Base-by-base conservation (phyloP, 148 eudicot genomes). In the Rhododendron williamsianum region DNA sequence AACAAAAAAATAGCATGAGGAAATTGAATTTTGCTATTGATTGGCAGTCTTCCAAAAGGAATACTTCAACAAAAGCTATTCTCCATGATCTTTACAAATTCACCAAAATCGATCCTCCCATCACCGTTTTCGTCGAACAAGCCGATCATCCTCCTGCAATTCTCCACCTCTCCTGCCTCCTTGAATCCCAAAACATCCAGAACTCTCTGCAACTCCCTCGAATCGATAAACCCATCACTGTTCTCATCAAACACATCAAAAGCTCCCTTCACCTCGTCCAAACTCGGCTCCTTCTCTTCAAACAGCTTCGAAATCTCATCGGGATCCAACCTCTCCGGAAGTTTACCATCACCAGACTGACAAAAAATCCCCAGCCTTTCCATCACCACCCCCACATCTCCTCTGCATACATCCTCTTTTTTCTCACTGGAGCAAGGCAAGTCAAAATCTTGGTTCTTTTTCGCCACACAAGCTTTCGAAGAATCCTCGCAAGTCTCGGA, bases 171-270 rank as follows among this genome's bases (percentile, higher is more conserved):
- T 52, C 13, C 36, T 38, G 90, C 93, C 76, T 91, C 89, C 27
- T 78, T 87, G 30, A 94, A 81, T 58, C 97, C 94, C 87, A 94
- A 81, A 84, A 54, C 87, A 69, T 49, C 63, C 48, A 94, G 54
- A 83, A 94, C 94, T 83, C 90, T 93, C 23, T 89, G 89, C 89
- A 94, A 88, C 84, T 94, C 97, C 72, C 3, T 36, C 35, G 93
- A 91, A 87, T 93, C 97, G 81, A 94, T 92, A 69, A 94, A 94
- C 87, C 97, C 97, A 87, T 94, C 97, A 84, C 71, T 87, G 86
- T 94, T 93, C 78, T 91, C 80, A 87, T 94, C 97, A 87, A 92
- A 94, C 48, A 94, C 92, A 73, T 90, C 91, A 72, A 94, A 94
- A 43, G 97, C 93, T 38, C 86, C 94, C 72, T 84, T 92, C 49